A percentile compares a stretch with the other conserved stretches of the same genome.
phyloP scores from a whole-genome alignment of 306 rosid genomes.

The Vachellia collinsii region DNA sequence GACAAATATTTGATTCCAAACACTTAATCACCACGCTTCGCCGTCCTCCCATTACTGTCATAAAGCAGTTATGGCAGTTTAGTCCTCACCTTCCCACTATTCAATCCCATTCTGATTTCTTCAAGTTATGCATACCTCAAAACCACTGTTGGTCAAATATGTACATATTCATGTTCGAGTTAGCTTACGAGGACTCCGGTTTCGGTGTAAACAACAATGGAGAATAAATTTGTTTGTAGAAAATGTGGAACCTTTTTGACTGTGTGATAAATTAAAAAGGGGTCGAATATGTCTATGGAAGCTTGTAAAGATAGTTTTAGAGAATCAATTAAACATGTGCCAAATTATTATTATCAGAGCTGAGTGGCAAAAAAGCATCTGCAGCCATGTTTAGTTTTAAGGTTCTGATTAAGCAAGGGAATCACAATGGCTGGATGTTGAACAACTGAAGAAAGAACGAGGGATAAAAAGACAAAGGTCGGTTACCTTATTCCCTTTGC shows the following conservation, averaged over 20 bases:
- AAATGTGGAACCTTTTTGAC: constrained; percentile 23
- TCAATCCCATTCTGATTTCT: neutral
- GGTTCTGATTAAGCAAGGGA: neutral
- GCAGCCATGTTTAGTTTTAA: neutral
- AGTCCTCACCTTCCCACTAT: constrained; percentile 41
- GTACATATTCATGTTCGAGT: neutral
- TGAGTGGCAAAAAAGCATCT: neutral
- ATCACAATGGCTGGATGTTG: constrained; percentile 13
- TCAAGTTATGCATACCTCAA: neutral
- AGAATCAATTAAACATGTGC: neutral
- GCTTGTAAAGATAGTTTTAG: neutral
- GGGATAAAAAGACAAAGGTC: neutral
- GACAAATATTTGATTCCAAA: constrained; percentile 41
- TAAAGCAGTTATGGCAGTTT: constrained; percentile 35
- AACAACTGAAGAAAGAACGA: neutral
- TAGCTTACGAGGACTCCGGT: constrained; percentile 37
- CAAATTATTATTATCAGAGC: constrained; percentile 10
- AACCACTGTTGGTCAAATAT: neutral
- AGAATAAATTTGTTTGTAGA: neutral
- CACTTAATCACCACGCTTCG: constrained; percentile 24
- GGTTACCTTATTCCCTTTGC: constrained; percentile 18
- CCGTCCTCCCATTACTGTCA: neutral
- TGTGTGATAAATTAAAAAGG: neutral
- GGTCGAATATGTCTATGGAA: neutral
- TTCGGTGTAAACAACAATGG: constrained; percentile 29